phyloP scores from a whole-genome alignment of 768 basidiomycete genomes.

The Amanita muscaria region DNA sequence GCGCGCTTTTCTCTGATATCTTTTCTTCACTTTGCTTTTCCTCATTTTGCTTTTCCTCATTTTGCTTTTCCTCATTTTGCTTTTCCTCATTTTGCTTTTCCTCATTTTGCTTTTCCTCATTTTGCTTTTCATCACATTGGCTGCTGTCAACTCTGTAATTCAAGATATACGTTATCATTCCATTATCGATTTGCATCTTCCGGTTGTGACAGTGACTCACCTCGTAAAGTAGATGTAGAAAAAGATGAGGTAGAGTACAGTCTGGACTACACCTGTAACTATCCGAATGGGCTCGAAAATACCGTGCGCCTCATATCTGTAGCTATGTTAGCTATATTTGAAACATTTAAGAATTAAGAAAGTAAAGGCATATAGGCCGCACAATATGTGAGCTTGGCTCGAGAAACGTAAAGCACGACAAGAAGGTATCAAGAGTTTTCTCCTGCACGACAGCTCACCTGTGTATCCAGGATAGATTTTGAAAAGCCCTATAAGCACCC shows the following conservation, averaged over 20 bases:
- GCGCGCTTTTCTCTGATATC: not conserved
- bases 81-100: too few species aligned
- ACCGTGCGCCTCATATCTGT: constrained; percentile 56
- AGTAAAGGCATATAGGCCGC: too few species aligned
- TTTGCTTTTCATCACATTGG: not conserved
- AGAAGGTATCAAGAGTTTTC: too few species aligned
- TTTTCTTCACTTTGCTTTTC: too few species aligned
- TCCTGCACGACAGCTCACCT: constrained; percentile 38
- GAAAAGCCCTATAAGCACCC: constrained; percentile 83
- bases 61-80: too few species aligned
- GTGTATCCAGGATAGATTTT: constrained; percentile 99
- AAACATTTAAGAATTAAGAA: too few species aligned
- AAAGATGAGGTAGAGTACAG: constrained; percentile 93
- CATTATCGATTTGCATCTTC: not conserved
- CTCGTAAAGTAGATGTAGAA: constrained; percentile 88
- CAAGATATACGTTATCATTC: not conserved
- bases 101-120: too few species aligned
- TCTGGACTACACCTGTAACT: constrained; percentile 91
- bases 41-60: too few species aligned
- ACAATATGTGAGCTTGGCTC: too few species aligned
- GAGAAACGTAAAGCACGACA: too few species aligned
- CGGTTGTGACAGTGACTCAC: constrained; percentile 20
- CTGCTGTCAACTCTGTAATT: not conserved
- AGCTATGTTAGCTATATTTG: not conserved
- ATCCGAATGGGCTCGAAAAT: constrained; percentile 91